Evolutionary conservation across 2,329 filamentous ascomycete species (phyloP).

Genomic region (Aureobasidium mangrovei): DNA sequence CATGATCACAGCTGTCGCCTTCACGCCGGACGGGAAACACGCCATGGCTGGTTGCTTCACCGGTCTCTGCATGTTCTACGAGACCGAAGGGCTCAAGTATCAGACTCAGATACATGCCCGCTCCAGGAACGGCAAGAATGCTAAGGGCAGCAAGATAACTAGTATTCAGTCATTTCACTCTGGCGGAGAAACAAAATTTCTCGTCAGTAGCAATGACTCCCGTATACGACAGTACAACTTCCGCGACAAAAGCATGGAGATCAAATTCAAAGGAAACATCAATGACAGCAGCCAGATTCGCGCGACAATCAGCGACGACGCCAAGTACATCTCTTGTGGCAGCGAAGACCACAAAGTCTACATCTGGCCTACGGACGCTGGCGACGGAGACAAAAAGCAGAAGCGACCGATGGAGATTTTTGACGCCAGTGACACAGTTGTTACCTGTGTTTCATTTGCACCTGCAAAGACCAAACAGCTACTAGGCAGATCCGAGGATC

Average conservation of each 20-base stretch:
- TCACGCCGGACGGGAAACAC: conserved; percentile 83
- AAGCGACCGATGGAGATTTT: conserved; percentile 82
- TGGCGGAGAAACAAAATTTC: conserved; percentile 64
- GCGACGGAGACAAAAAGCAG: conserved; percentile 59
- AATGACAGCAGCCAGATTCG: conserved; percentile 86
- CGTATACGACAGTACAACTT: conserved; percentile 84
- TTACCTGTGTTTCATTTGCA: conserved; percentile 81
- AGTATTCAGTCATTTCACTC: conserved; percentile 68
- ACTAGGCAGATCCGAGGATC: conserved; percentile 74
- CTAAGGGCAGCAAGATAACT: conserved; percentile 95
- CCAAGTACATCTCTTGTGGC: conserved; percentile 77
- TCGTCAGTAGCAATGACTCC: conserved; percentile 93
- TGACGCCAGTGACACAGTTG: conserved; percentile 79
- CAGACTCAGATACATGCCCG: conserved; percentile 86
- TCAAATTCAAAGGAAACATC: conserved; percentile 86
- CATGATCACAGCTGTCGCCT: conserved; percentile 88
- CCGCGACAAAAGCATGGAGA: conserved; percentile 71
- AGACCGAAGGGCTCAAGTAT: conserved; percentile 80
- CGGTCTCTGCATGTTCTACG: conserved; percentile 81
- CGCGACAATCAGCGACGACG: conserved; percentile 81
- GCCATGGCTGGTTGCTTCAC: conserved; percentile 82
- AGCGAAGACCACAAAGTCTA: conserved; percentile 88
- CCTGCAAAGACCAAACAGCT: conserved; percentile 69
- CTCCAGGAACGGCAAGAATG: conserved; percentile 83
- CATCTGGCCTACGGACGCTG: conserved; percentile 66